Evolutionary conservation across 139 green algal genomes (phyloP).

Genomic region (Ettlia oleoabundans): DNA sequence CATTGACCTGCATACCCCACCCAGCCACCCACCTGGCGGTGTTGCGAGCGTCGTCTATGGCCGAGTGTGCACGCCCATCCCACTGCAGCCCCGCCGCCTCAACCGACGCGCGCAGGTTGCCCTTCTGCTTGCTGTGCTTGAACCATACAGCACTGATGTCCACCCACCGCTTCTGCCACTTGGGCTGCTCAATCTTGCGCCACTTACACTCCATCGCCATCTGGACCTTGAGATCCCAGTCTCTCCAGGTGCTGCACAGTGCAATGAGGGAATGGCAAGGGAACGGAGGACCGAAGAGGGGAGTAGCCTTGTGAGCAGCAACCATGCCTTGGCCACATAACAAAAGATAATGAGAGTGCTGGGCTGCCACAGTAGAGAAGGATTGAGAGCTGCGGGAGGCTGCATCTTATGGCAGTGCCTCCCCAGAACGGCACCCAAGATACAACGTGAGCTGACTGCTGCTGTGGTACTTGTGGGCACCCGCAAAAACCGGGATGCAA

Average conservation of each 20-base stretch:
- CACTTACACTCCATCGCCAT: constrained; percentile 67
- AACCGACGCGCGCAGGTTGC: constrained; percentile 40
- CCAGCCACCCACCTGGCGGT: constrained; percentile 36
- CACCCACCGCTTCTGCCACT: constrained; percentile 34
- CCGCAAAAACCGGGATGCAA: too few species aligned
- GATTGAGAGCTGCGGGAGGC: too few species aligned
- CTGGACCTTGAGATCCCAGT: constrained; percentile 72
- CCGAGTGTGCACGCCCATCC: constrained; percentile 52
- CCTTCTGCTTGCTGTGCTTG: constrained; percentile 11
- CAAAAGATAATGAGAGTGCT: too few species aligned
- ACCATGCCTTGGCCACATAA: too few species aligned
- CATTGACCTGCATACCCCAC: not conserved
- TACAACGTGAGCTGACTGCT: too few species aligned
- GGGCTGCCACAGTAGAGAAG: too few species aligned
- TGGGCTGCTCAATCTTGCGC: constrained; percentile 58
- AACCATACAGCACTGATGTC: not conserved
- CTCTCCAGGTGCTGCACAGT: constrained; percentile 62
- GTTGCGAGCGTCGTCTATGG: constrained; percentile 58
- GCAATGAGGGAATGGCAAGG: not conserved
- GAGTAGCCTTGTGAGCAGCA: too few species aligned
- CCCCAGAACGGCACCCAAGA: too few species aligned
- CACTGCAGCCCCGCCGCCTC: constrained; percentile 47
- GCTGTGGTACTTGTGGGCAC: too few species aligned
- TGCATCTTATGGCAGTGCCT: too few species aligned
- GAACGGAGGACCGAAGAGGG: not conserved